Percentiles rank a stretch among this genome's conserved stretches.
Evolutionary conservation across 495 filamentous ascomycete genomes (phyloP).

Genomic region (Hypoxylon lienhwacheense): DNA sequence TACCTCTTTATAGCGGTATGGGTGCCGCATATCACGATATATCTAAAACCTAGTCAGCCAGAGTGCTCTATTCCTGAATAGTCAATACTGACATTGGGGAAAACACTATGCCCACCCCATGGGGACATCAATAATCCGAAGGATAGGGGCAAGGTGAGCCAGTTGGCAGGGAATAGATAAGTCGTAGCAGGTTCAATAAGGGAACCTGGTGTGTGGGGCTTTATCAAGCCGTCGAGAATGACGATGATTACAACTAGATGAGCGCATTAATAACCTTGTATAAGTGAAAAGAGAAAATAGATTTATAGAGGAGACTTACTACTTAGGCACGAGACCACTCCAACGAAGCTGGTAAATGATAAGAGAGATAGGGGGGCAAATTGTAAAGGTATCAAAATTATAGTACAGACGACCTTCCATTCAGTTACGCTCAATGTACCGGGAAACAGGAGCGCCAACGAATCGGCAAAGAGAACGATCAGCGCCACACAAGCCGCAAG

Average conservation of each 20-base stretch:
- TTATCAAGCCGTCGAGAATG: conserved; percentile 82
- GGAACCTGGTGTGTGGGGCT: conserved; percentile 77
- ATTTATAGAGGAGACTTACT: conserved; percentile 58
- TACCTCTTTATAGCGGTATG: conserved; percentile 69
- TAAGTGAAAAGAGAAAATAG: conserved; percentile 13
- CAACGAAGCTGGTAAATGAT: conserved; percentile 87
- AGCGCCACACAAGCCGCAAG: conserved; percentile 88
- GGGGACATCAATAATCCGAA: conserved; percentile 97
- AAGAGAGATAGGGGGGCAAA: conserved; percentile 83
- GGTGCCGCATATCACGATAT: conserved; percentile 96
- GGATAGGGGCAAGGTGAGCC: conserved; percentile 86
- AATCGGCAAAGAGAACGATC: conserved; percentile 91
- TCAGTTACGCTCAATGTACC: conserved; percentile 62
- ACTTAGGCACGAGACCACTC: conserved; percentile 82
- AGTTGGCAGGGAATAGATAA: conserved; percentile 77
- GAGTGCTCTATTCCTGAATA: background rate
- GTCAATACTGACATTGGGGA: conserved; percentile 66
- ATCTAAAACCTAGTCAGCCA: conserved; percentile 53
- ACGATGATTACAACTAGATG: conserved; percentile 75
- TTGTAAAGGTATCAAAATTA: conserved; percentile 79
- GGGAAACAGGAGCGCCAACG: conserved; percentile 76
- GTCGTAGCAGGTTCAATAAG: conserved; percentile 80
- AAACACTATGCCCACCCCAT: conserved; percentile 94
- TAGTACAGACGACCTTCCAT: conserved; percentile 87
- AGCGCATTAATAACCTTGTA: conserved; percentile 8